Conservation (phyloP, 2,329 filamentous ascomycete species). For the Diaporthe nobilis region DNA sequence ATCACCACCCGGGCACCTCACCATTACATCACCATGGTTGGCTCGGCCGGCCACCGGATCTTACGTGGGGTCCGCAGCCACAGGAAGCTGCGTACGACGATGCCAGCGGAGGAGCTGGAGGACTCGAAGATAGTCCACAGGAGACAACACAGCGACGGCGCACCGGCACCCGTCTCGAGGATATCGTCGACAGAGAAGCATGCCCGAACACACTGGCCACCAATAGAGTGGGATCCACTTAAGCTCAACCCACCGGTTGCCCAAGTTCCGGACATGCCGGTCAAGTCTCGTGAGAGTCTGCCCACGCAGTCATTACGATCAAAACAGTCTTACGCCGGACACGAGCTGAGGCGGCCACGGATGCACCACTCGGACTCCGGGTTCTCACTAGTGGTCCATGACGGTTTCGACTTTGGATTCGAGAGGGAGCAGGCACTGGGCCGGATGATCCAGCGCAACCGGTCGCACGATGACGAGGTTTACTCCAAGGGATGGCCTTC, state of each 20-base stretch:
- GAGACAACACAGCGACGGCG: conserved; percentile 39
- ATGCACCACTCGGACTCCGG: conserved; percentile 42
- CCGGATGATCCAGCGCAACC: conserved; percentile 24
- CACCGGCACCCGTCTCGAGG: conserved; percentile 14
- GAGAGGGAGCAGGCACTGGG: conserved; percentile 36
- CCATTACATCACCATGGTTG: conserved; percentile 32
- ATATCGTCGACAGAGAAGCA: conserved; percentile 10
- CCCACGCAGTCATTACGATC: conserved; percentile 30
- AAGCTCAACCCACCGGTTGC: conserved; percentile 51
- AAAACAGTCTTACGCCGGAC: conserved; percentile 35
- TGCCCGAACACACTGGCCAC: conserved; percentile 43
- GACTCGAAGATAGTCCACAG: conserved; percentile 23
- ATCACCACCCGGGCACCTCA: neutral
- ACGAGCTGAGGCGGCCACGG: conserved; percentile 20
- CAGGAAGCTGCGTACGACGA: conserved; percentile 38
- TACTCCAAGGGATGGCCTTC: conserved; percentile 40
- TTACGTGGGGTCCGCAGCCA: conserved; percentile 39
- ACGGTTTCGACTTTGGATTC: conserved; percentile 54
- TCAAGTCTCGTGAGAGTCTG: conserved; percentile 35
- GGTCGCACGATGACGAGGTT: conserved; percentile 24
- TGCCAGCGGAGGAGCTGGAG: conserved; percentile 36
- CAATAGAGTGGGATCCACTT: conserved; percentile 52
- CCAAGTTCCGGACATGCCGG: conserved; percentile 22
- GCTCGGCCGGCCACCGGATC: conserved; percentile 38
- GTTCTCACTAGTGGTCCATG: conserved; percentile 48